Evolutionary conservation across 164 flowering plant species (phyloP).

Genomic region (Stephania cephalantha): DNA sequence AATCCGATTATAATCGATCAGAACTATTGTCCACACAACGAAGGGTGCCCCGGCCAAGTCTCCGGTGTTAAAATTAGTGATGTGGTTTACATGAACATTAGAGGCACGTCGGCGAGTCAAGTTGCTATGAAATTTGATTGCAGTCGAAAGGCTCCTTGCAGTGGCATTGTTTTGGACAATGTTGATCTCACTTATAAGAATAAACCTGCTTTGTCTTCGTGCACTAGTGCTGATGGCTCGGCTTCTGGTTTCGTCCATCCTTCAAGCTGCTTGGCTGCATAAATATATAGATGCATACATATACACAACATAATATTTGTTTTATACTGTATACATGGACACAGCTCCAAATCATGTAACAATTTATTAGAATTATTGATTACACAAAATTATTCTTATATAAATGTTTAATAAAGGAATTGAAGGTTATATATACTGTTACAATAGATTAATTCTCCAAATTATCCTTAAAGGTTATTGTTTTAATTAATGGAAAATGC

Average conservation of each 20-base stretch:
- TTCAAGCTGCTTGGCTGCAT: not conserved
- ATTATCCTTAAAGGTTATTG: too few species aligned
- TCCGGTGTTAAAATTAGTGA: slow-evolving; percentile 12
- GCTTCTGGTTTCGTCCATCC: not conserved
- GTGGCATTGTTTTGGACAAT: not conserved
- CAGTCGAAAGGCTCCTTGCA: slow-evolving; percentile 2
- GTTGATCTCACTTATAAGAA: slow-evolving; percentile 8
- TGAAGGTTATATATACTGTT: too few species aligned
- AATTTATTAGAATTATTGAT: too few species aligned
- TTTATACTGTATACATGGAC: too few species aligned
- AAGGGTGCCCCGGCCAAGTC: slow-evolving; percentile 4
- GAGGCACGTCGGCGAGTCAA: slow-evolving; percentile 3
- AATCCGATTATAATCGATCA: slow-evolving; percentile 21
- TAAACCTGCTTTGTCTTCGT: slow-evolving; percentile 4
- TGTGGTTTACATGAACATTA: slow-evolving; percentile 1
- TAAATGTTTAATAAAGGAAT: too few species aligned
- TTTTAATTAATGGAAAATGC: too few species aligned
- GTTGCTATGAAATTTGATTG: slow-evolving; percentile 14
- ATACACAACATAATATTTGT: too few species aligned
- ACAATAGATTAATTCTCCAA: too few species aligned
- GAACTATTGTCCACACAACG: slow-evolving; percentile 9
- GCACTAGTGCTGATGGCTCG: slow-evolving; percentile 6
- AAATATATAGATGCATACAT: too few species aligned
- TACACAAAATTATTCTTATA: too few species aligned
- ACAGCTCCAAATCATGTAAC: too few species aligned